Evolutionary conservation across 148 eudicot species (phyloP).

Genomic region (Diospyros kaki): DNA sequence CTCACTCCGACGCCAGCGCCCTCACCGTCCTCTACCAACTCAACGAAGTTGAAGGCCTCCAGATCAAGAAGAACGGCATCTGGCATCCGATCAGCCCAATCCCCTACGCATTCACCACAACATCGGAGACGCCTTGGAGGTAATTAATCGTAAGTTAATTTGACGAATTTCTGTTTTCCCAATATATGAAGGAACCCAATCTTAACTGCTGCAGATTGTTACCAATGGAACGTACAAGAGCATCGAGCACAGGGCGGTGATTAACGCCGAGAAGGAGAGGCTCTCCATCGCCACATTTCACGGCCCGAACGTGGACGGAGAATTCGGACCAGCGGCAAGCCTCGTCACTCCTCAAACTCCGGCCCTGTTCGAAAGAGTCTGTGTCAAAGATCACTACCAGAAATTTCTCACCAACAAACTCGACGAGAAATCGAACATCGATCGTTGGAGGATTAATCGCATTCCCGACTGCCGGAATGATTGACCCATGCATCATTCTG

Average conservation of each 20-base stretch:
- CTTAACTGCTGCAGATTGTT: slow-evolving; percentile 11
- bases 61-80: slow-evolving; percentile 28
- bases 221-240: slow-evolving; percentile 28
- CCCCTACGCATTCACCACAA: slow-evolving; percentile 30
- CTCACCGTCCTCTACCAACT: slow-evolving; percentile 35
- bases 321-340: slow-evolving; percentile 14
- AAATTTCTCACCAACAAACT: slow-evolving; percentile 9
- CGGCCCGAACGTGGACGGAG: background rate
- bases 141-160: background rate
- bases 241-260: slow-evolving; percentile 19
- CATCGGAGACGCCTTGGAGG: slow-evolving; percentile 37
- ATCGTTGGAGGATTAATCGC: slow-evolving; percentile 14
- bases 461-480: no score
- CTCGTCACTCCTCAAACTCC: slow-evolving; percentile 16
- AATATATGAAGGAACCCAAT: no score
- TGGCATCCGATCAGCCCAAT: slow-evolving; percentile 28
- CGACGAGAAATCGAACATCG: slow-evolving; percentile 24
- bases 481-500: no score
- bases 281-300: slow-evolving; percentile 28
- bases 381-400: slow-evolving; percentile 1
- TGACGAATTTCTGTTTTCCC: background rate
- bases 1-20: slow-evolving; percentile 31
- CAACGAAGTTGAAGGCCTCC: slow-evolving; percentile 27
- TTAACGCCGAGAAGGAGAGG: slow-evolving; percentile 20
- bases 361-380: slow-evolving; percentile 4